These are phyloP conservation scores for Aspergillus wentii DNA, from an alignment of 495 filamentous ascomycete genomes.

Conservation along the genomic window DNA sequence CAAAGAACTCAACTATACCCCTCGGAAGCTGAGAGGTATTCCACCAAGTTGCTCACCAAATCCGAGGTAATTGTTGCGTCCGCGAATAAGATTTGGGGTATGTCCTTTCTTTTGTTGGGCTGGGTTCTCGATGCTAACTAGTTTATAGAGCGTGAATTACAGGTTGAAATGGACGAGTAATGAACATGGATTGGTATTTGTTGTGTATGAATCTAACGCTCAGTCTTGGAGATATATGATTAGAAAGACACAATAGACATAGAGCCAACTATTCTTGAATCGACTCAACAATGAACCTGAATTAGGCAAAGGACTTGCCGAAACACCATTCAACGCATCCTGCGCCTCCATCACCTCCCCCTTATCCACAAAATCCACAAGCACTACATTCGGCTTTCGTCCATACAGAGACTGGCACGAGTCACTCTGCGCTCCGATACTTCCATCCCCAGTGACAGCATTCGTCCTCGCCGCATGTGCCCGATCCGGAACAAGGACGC, in stretches of 20 bases:
- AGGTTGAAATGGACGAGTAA: constrained; percentile 38
- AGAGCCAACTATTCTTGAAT: too few relatives aligned
- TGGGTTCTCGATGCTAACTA: constrained; percentile 2
- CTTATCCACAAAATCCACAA: constrained; percentile 65
- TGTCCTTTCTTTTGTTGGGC: constrained; percentile 5
- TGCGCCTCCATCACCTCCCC: constrained; percentile 56
- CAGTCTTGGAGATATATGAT: too few relatives aligned
- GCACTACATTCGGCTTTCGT: constrained; percentile 51
- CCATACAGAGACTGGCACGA: constrained; percentile 51
- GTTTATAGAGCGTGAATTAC: constrained; percentile 36
- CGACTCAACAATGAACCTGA: too few relatives aligned
- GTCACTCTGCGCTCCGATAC: constrained; percentile 53
- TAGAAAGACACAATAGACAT: too few relatives aligned
- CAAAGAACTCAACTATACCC: constrained; percentile 53
- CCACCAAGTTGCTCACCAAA: constrained; percentile 58
- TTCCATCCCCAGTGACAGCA: constrained; percentile 42
- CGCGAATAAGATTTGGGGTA: constrained; percentile 72
- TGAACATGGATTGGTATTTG: too few relatives aligned
- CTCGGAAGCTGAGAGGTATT: constrained; percentile 58
- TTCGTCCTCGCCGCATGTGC: constrained; percentile 53
- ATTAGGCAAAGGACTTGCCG: too few relatives aligned
- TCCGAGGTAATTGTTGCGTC: constrained; percentile 65
- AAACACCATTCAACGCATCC: constrained; percentile 56
- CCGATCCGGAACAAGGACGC: constrained; percentile 53
- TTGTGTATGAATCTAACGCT: background rate